Base-by-base conservation (phyloP, 2,329 filamentous ascomycete species). In the Fusarium nodosum region DNA sequence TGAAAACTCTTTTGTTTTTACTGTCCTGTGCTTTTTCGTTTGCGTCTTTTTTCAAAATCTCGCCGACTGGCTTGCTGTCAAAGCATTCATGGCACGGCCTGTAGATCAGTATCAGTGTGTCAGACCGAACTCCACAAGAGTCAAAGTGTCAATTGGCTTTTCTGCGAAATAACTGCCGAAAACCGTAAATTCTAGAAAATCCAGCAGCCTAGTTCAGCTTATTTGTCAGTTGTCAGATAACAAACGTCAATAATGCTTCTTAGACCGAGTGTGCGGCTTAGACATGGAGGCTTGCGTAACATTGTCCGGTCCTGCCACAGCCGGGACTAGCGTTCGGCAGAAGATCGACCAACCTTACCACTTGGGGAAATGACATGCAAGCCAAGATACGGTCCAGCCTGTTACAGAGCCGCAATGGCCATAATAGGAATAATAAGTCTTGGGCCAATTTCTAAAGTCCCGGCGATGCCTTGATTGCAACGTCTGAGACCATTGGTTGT, bases 371-470 rank as follows among this genome's bases (percentile, higher is more conserved):
- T 41, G 48, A 52, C 16, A 28, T 39, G n/a, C 34, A 41, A 16
- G 48, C 48, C 48, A 52, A 39, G 48, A 50, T 56, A 56, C 53
- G 53, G 22, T 38, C 4, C 42, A 8, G 12, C 53, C 44, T 48
- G n/a, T 56, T 18, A 47, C 42, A 48, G 53, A 48, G 41, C 53
- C 42, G 44, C 53, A 56, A 5, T 50, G 22, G 24, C 20, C 22
- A 3, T 7, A 41, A 16, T 6, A 7, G 9, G 50, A 38, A 41
- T 13, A 52, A 16, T 15, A 18, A 22, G 12, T 16, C 10, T 24
- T 33, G 5, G 15, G 9, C 9, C 6, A 24, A 20, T 18, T 20
- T 52, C 13, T 20, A 8, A 16, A 28, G 30, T 15, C 22, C 36
- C 20, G 50, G 28, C 50, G 31, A 6, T 20, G 22, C 36, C 26